Evolutionary conservation across 192 early-diverging fungal genomes (phyloP).

Genomic region (Coemansia sp.): DNA sequence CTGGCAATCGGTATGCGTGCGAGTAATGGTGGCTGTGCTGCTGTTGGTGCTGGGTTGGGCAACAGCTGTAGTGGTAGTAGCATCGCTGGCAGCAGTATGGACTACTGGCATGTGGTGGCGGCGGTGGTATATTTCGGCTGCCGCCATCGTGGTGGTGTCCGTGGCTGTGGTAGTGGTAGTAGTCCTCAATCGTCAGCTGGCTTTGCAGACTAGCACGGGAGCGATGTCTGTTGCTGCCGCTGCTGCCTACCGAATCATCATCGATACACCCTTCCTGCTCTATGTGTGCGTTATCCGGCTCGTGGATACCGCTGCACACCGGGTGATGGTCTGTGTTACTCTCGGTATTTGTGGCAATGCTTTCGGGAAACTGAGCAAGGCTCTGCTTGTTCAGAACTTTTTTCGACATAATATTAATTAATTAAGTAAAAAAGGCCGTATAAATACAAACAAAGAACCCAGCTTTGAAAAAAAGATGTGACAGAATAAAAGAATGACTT

Average conservation of each 20-base stretch:
- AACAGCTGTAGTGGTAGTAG: slow-evolving; percentile 6
- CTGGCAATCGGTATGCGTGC: slow-evolving; percentile 3
- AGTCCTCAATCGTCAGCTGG: slow-evolving; percentile 2
- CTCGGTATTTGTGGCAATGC: neutral
- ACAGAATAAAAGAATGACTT: too few species aligned
- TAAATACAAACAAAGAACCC: too few species aligned
- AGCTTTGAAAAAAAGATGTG: too few species aligned
- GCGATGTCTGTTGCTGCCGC: neutral
- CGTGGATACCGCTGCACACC: neutral
- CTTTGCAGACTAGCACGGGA: neutral
- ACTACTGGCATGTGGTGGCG: neutral
- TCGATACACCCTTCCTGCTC: neutral
- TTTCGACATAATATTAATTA: neutral
- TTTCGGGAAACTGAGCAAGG: slow-evolving; percentile 11
- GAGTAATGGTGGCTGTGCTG: neutral
- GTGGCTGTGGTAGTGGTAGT: neutral
- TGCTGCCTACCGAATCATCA: neutral
- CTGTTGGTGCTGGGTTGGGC: neutral
- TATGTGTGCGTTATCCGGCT: neutral
- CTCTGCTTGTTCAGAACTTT: neutral
- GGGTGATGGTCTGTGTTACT: neutral
- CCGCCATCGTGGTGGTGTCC: neutral
- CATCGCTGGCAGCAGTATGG: slow-evolving; percentile 1
- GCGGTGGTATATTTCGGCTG: neutral
- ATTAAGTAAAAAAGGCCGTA: too few species aligned